These are phyloP conservation scores for Tieghemiomyces parasiticus DNA, from an alignment of 192 early-diverging fungal genomes.

Conservation along the genomic window DNA sequence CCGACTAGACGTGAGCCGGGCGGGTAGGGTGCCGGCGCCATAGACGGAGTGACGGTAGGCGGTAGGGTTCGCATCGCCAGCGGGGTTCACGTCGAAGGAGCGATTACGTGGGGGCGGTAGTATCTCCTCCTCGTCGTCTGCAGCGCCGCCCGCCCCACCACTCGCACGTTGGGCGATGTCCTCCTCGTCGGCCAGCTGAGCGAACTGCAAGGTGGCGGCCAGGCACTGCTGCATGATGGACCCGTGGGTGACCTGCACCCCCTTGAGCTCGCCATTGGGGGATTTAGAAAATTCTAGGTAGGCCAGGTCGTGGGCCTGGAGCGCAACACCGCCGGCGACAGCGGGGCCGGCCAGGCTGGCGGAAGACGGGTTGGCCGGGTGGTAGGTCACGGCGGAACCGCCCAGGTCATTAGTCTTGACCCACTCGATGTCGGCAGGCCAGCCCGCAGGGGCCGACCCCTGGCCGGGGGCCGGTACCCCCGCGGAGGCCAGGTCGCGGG, in stretches of 20 bases:
- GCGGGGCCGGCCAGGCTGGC: constrained; percentile 7
- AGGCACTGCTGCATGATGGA: constrained; percentile 58
- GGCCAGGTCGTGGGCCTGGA: constrained; percentile 39
- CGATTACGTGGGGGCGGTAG: too few species aligned
- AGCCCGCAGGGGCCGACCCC: constrained; percentile 8
- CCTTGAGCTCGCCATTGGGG: constrained; percentile 70
- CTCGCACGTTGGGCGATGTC: too few species aligned
- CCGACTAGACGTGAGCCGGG: too few species aligned
- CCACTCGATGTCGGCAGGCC: constrained; percentile 57
- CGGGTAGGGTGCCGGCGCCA: too few species aligned
- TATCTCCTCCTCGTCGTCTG: too few species aligned
- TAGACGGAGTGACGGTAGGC: too few species aligned
- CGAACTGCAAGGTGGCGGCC: constrained; percentile 6
- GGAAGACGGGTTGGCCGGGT: neutral
- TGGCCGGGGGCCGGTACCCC: constrained; percentile 24
- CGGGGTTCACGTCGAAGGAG: too few species aligned
- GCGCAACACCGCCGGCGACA: constrained; percentile 13
- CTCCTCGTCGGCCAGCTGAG: constrained; percentile 4
- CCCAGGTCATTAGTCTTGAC: constrained; percentile 75
- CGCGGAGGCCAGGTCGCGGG: constrained; percentile 47
- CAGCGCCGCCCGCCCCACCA: too few species aligned
- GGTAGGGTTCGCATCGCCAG: too few species aligned
- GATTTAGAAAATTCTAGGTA: constrained; percentile 79
- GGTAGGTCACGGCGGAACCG: neutral
- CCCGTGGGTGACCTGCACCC: constrained; percentile 59